Conservation (phyloP, 2,329 filamentous ascomycete genomes). For the Emmonsiellopsis sp. region DNA sequence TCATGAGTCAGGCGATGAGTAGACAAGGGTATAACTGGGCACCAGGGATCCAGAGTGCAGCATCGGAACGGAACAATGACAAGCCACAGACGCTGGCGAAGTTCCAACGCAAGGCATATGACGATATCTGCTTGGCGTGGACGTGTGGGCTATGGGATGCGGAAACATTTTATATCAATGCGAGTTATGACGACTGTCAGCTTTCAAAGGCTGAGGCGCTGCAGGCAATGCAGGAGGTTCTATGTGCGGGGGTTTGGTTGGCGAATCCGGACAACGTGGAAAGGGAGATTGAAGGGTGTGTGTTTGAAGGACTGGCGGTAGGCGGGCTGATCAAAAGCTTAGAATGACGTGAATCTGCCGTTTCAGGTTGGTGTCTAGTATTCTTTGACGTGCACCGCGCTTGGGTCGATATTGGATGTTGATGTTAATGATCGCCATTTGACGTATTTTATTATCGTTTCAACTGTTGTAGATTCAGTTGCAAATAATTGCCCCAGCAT, state of each 20-base stretch:
- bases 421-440: too few relatives aligned
- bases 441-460: too few relatives aligned
- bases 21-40: background rate
- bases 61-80: background rate
- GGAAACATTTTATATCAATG: conserved; percentile 2
- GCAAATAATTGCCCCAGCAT: too few relatives aligned
- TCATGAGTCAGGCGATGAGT: background rate
- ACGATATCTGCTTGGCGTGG: background rate
- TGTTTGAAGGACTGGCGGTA: background rate
- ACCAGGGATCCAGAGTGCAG: background rate
- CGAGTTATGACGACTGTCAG: conserved; percentile 3
- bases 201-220: background rate
- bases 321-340: background rate
- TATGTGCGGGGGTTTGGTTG: background rate
- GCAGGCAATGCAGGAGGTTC: background rate
- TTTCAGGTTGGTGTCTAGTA: background rate
- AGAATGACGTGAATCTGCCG: background rate
- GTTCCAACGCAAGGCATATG: background rate
- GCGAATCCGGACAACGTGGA: background rate
- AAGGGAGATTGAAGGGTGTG: background rate
- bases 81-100: background rate
- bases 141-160: background rate
- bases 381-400: too few relatives aligned
- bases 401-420: too few relatives aligned
- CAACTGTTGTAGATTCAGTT: too few relatives aligned